Base-by-base conservation (phyloP, 768 basidiomycete species). In the Cyathus striatus region DNA sequence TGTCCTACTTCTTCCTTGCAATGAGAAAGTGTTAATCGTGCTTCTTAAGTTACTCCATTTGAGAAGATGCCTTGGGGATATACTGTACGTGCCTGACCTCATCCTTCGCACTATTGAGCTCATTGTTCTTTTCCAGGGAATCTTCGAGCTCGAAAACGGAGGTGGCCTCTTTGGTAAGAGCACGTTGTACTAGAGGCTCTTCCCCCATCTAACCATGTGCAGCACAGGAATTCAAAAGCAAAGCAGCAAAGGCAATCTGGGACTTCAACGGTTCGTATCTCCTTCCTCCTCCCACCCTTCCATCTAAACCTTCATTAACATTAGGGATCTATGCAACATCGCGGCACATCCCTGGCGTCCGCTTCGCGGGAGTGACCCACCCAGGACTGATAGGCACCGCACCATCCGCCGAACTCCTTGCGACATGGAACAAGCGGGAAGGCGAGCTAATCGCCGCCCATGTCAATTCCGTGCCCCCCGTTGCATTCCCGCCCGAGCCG, bases 1-100 rank as follows among this genome's bases (percentile, higher is more conserved):
- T 33, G 63, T 43, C 23, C 26, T 6, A 18, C 13, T 25, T 25
- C n/a, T n/a, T n/a, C 20, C 21, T n/a, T 40, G 10, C 40, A 6
- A 14, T 20, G 12, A 24, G 24, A 36, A 18, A 10, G 17, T 40
- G 7, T 22, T 20, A 12, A 44, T 25, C 2, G 16, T 6, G 10
- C 24, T 20, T 43, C 27, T 22, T 35, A 38, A 84, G 83, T 83
- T 40, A 67, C 63, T 25, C 78, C 81, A 6, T 84, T 83, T 46
- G 81, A 83, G 30, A 74, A 83, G 55, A 83, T 83, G 83, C 84
- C 84, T 0, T 90, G 85, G 86, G 86, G 86, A 0, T 88, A 86
- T 54, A 86, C 84, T 1, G 80, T 80, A 41, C 33, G 68, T 49
- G 36, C 36, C 36, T 10, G 36, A 13, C 36, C 17, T 7, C 6